Evolutionary conservation across 2,329 filamentous ascomycete genomes (phyloP).

Genomic region (Colletotrichum scovillei): DNA sequence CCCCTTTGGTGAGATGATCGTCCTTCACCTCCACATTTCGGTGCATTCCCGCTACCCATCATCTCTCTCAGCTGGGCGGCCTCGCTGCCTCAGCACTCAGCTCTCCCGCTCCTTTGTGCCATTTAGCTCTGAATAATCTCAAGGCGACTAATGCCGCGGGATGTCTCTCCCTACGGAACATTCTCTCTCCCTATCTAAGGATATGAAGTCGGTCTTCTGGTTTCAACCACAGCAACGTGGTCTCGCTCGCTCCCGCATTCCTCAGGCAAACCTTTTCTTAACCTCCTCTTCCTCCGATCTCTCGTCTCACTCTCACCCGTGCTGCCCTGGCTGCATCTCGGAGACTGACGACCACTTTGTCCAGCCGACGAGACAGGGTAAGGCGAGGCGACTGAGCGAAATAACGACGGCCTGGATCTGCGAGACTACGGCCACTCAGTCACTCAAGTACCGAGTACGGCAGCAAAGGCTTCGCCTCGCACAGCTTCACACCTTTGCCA

Average conservation of each 20-base stretch:
- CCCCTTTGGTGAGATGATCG: slow-evolving; percentile 8
- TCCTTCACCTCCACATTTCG: slow-evolving; percentile 18
- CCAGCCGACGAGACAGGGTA: neutral
- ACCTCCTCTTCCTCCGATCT: neutral
- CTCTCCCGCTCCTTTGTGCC: neutral
- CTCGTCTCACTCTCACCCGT: neutral
- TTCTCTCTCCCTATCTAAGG: neutral
- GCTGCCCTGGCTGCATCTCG: slow-evolving; percentile 6
- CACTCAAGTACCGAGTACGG: slow-evolving; percentile 17
- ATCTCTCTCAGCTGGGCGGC: neutral
- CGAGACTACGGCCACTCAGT: neutral
- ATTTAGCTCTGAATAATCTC: neutral
- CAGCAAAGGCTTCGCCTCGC: neutral
- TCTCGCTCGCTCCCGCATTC: slow-evolving; percentile 12
- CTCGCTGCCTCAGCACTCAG: slow-evolving; percentile 6
- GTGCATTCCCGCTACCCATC: slow-evolving; percentile 8
- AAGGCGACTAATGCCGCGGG: neutral
- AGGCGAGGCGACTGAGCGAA: slow-evolving; percentile 29
- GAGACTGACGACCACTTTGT: neutral
- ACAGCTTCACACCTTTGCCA: neutral
- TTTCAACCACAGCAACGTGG: slow-evolving; percentile 16
- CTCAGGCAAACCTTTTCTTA: slow-evolving; percentile 26
- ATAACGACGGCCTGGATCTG: slow-evolving; percentile 31
- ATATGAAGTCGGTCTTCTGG: neutral
- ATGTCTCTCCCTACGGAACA: slow-evolving; percentile 20